Base-by-base conservation (phyloP, 345 rosid species). In the Citrus sinensis region DNA sequence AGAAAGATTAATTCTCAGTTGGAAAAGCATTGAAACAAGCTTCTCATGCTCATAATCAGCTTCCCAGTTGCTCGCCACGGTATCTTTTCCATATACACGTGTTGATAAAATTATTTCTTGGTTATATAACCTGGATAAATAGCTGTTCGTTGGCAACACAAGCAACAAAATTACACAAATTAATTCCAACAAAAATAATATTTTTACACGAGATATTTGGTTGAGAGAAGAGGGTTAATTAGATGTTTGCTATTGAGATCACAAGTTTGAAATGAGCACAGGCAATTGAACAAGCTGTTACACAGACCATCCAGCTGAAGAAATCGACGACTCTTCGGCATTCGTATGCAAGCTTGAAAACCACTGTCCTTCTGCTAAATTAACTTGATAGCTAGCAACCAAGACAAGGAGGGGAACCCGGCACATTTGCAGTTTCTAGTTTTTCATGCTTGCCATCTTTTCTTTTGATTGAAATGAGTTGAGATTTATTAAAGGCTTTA, bases 41-140 rank as follows among this genome's bases (percentile, higher is more conserved):
- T 10, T 42, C 49, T 10, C 49, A 51, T 17, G 56, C 56, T 4
- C 56, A 0, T 51, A 51, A 17, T 51, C 6, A 51, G 6, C 55
- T 1, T 49, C 1, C 1, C 17, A 11, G 19, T 3, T 1, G 0
- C 55, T 17, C 2, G 1, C 2, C 17, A 1, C 0, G 2, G 2
- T 51, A 17, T 51, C 17, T 51, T 51, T 51, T 17, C 56, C 6
- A 1, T 4, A 16, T 51, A 4, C 22, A 1, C 0, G 6, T 17
- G 56, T 13, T 51, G 56, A 51, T 51, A 17, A 51, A 14, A 14
- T 51, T 51, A 0, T 13, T 51, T 16, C 20, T 51, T 51, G 20
- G 5, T 51, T 51, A 51, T 4, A 51, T 16, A 51, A 16, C 3
- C 56, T 17, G 22, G 20, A 51, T 5, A 51, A 51, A 51, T 51